These are phyloP conservation scores for Populus hybrid DNA, from an alignment of 441 rosid species.

Conservation along the genomic window DNA sequence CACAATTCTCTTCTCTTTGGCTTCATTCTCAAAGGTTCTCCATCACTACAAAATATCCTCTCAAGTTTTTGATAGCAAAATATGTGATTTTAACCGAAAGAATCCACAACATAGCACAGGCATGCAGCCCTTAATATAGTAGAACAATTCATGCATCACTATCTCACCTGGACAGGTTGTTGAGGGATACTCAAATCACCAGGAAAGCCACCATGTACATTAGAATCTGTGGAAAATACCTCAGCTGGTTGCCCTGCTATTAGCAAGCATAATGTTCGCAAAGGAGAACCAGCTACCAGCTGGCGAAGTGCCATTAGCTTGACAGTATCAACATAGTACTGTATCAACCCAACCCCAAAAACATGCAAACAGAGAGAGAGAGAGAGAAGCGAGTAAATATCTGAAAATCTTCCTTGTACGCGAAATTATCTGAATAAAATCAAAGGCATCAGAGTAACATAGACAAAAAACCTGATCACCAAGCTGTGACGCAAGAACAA, in stretches of 20 bases:
- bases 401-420: constrained; percentile 3
- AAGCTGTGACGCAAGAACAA: constrained; percentile 92
- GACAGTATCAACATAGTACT: constrained; percentile 90
- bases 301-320: constrained; percentile 97
- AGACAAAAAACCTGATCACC: constrained; percentile 77
- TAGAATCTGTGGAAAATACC: constrained; percentile 57
- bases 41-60: background rate
- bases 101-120: constrained; percentile 13
- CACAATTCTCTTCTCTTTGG: background rate
- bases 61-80: background rate
- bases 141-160: constrained; percentile 13
- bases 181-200: constrained; percentile 39
- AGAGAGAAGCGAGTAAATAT: constrained; percentile 2
- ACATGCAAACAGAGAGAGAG: constrained; percentile 10
- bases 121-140: background rate
- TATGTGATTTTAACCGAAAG: background rate
- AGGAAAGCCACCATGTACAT: constrained; percentile 33
- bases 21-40: background rate
- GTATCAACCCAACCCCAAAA: constrained; percentile 28
- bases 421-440: constrained; percentile 12
- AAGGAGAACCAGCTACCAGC: constrained; percentile 90
- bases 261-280: constrained; percentile 92
- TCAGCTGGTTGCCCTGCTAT: constrained; percentile 99
- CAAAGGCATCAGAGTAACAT: constrained; percentile 11
- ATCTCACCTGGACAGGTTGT: constrained; percentile 60